A percentile compares a stretch with the other conserved stretches of the same genome.
These are phyloP conservation scores for Plectosphaerella sp. DNA, from an alignment of 2,329 filamentous ascomycete species.

Conservation along the genomic window DNA sequence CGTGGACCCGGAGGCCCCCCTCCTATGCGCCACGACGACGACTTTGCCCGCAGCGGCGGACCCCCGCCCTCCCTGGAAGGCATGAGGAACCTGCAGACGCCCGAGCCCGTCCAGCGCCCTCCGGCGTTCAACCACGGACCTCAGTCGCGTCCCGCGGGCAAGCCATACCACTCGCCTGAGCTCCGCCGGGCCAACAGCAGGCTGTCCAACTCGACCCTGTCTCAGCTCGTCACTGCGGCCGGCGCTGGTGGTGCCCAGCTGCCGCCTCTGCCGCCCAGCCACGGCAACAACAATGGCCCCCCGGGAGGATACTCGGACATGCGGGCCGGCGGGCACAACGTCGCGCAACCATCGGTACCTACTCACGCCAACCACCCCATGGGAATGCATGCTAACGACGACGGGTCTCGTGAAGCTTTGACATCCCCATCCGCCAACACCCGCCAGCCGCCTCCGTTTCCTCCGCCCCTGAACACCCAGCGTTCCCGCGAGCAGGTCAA, in stretches of 20 bases:
- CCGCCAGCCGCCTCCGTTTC: constrained; percentile 33
- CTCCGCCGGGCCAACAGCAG: constrained; percentile 77
- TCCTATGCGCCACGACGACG: constrained; percentile 52
- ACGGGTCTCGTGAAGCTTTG: constrained; percentile 50
- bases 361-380: constrained; percentile 43
- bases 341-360: constrained; percentile 36
- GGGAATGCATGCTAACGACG: constrained; percentile 50
- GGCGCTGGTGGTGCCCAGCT: constrained; percentile 31
- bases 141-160: constrained; percentile 62
- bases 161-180: constrained; percentile 71
- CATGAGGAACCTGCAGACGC: constrained; percentile 55
- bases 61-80: constrained; percentile 48
- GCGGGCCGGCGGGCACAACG: constrained; percentile 24
- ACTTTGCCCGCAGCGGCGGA: constrained; percentile 32
- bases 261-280: constrained; percentile 24
- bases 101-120: constrained; percentile 72
- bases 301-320: constrained; percentile 16
- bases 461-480: constrained; percentile 32
- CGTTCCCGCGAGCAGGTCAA: constrained; percentile 42
- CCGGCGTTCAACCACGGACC: constrained; percentile 76
- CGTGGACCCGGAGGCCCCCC: constrained; percentile 20
- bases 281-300: constrained; percentile 23
- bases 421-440: constrained; percentile 28
- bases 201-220: constrained; percentile 76
- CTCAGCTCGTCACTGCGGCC: constrained; percentile 71